Conservation (phyloP, 306 rosid species). For the Casuarina equisetifolia region DNA sequence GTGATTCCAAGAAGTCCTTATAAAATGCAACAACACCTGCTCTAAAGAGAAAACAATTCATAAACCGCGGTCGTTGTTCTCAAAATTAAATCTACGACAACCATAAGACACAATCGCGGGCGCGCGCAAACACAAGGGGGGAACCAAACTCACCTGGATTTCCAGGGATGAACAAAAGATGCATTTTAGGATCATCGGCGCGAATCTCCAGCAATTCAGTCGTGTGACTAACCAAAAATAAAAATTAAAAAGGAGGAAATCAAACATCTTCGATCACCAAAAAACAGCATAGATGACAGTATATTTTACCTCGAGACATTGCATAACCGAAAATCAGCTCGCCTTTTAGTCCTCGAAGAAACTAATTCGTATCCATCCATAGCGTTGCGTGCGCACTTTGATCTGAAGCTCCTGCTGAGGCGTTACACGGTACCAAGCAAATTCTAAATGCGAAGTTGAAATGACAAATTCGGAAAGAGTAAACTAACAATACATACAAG, state of each 20-base stretch:
- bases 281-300: background rate
- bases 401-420: conserved; percentile 35
- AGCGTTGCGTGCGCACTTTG: conserved; percentile 29
- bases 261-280: background rate
- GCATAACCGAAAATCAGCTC: conserved; percentile 65
- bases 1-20: conserved; percentile 73
- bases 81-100: conserved; percentile 19
- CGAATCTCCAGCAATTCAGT: conserved; percentile 79
- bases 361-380: conserved; percentile 46
- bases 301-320: conserved; percentile 58
- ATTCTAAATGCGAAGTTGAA: background rate
- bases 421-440: background rate
- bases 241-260: background rate
- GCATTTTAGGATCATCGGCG: conserved; percentile 69
- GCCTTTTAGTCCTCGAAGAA: conserved; percentile 37
- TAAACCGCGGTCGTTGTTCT: background rate
- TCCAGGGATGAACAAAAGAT: conserved; percentile 79
- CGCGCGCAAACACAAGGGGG: background rate
- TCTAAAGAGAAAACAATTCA: background rate
- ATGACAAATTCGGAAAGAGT: background rate
- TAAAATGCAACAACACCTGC: conserved; percentile 72
- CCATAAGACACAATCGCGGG: background rate
- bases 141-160: conserved; percentile 69
- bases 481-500: background rate
- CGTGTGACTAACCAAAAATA: conserved; percentile 42